Base-by-base conservation (phyloP, 495 filamentous ascomycete genomes). In the Delitschia confertaspora region DNA sequence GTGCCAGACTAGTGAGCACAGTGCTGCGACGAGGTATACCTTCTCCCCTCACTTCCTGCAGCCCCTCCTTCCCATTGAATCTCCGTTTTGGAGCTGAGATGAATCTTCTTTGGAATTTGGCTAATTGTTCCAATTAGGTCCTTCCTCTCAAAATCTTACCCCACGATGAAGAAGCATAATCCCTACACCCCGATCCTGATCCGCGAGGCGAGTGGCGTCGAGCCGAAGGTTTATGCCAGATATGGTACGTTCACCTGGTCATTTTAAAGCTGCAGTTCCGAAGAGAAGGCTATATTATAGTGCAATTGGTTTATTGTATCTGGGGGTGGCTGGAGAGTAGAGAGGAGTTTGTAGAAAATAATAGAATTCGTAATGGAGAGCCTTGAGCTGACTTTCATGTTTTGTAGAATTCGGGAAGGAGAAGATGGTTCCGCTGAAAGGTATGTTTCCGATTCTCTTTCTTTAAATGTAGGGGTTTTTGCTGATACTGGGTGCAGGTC, bases 81-180 rank as follows among this genome's bases (percentile, higher is more conserved):
- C n/a, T n/a, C n/a, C n/a, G n/a, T n/a, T n/a, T n/a, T n/a, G 4
- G n/a, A 55, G n/a, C n/a, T n/a, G n/a, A n/a, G n/a, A n/a, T n/a
- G n/a, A n/a, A n/a, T n/a, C n/a, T n/a, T n/a, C n/a, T n/a, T n/a
- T n/a, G n/a, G n/a, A n/a, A n/a, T n/a, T n/a, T n/a, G n/a, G n/a
- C 17, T 51, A n/a, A 42, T 44, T 5, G 16, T 20, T 34, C 5
- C 10, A n/a, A 16, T 20, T 59, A 98, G 91, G 64, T 76, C 82
- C 9, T 98, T 98, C 72, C 71, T 98, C 36, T 79, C 79, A 45
- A 78, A 83, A 63, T 84, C 88, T 42, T 98, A 98, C 67, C 93
- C 91, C 4, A 88, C 84, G 55, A 96, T 98, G 89, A 98, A 98
- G 77, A 93, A 93, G 75, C 80, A 91, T 72, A 96, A 98, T 69